Conservation (phyloP, 108 stramenopile genomes). For the Stephanodiscus triporus region DNA sequence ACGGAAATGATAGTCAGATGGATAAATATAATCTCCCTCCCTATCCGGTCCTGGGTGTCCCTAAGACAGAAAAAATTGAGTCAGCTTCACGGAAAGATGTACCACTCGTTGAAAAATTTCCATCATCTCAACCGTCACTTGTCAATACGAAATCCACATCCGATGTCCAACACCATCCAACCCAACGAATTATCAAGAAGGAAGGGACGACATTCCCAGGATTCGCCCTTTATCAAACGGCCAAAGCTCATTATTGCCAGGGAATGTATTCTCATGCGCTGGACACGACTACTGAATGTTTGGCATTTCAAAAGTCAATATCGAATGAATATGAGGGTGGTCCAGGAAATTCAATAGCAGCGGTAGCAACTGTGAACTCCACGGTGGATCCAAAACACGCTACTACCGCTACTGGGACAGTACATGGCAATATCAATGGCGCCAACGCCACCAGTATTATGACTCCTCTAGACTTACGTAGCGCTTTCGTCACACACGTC, state of each 20-base stretch:
- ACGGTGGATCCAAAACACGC: neutral
- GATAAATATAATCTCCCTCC: neutral
- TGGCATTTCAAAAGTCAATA: conserved; percentile 41
- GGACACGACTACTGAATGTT: conserved; percentile 48
- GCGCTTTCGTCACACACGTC: conserved; percentile 11
- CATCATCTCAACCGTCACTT: conserved; percentile 2
- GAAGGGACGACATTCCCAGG: conserved; percentile 34
- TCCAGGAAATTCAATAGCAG: neutral
- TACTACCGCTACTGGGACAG: neutral
- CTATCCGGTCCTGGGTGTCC: neutral
- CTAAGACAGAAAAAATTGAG: neutral
- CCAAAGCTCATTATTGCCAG: conserved; percentile 30
- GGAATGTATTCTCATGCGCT: conserved; percentile 41
- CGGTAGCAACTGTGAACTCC: conserved; percentile 5
- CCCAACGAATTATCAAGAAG: conserved; percentile 4
- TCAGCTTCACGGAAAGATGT: neutral
- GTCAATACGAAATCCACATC: conserved; percentile 5
- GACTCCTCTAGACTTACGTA: conserved; percentile 20
- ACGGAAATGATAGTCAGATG: neutral
- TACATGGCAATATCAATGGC: neutral
- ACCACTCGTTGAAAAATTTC: neutral
- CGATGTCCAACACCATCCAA: neutral
- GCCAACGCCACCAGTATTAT: conserved; percentile 10
- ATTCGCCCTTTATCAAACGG: conserved; percentile 45
- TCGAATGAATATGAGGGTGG: conserved; percentile 7